phyloP scores from a whole-genome alignment of 805 yeast genomes.

The Starmerella floricola region DNA sequence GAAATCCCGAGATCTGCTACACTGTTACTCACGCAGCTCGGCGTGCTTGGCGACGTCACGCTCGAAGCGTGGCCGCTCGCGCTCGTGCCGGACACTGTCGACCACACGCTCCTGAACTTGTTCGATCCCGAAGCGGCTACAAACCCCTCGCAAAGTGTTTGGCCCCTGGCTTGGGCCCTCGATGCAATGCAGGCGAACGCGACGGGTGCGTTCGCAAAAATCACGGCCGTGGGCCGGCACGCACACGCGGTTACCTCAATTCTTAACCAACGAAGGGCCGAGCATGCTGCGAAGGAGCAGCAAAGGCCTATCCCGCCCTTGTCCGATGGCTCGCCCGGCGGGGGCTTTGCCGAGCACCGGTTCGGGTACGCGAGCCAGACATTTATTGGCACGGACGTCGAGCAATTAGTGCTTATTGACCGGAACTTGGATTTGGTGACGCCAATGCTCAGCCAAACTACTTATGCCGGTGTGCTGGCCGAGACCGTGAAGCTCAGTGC shows the following conservation, averaged over 20 bases:
- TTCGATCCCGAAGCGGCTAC: conserved; percentile 3
- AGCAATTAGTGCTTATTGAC: conserved; percentile 67
- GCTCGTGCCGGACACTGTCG: conserved; percentile 11
- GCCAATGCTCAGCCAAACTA: conserved; percentile 60
- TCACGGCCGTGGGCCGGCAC: conserved; percentile 48
- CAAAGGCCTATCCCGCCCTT: background rate
- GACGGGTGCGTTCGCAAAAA: conserved; percentile 38
- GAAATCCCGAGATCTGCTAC: conserved; percentile 15
- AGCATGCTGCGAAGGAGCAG: conserved; percentile 13
- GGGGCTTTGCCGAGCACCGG: conserved; percentile 21
- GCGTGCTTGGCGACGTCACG: conserved; percentile 34
- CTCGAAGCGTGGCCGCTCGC: conserved; percentile 32
- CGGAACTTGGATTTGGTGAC: conserved; percentile 64
- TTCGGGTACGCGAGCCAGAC: conserved; percentile 24
- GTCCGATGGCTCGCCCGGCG: background rate
- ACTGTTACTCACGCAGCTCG: conserved; percentile 28
- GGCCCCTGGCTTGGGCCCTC: conserved; percentile 38
- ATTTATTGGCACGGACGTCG: conserved; percentile 28
- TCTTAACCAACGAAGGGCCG: conserved; percentile 19
- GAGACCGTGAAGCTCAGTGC: conserved; percentile 45
- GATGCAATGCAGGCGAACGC: conserved; percentile 32
- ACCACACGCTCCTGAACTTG: conserved; percentile 6
- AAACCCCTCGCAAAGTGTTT: conserved; percentile 6
- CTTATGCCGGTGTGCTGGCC: conserved; percentile 71
- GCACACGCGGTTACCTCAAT: conserved; percentile 36